Evolutionary conservation across 2,329 filamentous ascomycete species (phyloP).

Genomic region (Fusarium sp.): DNA sequence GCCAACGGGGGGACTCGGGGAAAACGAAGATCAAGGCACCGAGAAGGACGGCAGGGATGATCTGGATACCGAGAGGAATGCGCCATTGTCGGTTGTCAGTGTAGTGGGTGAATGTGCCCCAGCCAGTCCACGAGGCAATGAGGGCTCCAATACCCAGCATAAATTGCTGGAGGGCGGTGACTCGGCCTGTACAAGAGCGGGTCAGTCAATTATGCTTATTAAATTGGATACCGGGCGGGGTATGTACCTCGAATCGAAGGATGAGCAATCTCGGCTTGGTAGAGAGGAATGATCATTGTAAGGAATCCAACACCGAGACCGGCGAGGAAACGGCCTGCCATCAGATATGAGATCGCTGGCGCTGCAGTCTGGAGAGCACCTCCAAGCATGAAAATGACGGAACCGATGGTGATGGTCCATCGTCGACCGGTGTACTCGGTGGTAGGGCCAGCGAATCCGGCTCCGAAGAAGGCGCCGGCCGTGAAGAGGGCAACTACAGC

Average conservation of each 20-base stretch:
- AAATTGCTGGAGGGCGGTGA: slow-evolving; percentile 83
- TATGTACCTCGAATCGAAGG: slow-evolving; percentile 73
- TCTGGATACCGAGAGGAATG: slow-evolving; percentile 39
- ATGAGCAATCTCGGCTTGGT: slow-evolving; percentile 84
- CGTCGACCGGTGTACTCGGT: slow-evolving; percentile 73
- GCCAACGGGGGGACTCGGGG: slow-evolving; percentile 47
- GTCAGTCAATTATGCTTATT: background rate
- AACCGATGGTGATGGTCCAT: slow-evolving; percentile 79
- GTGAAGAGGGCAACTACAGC: slow-evolving; percentile 79
- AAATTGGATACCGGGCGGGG: background rate
- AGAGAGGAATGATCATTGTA: slow-evolving; percentile 66
- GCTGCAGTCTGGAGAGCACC: slow-evolving; percentile 81
- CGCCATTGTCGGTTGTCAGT: slow-evolving; percentile 33
- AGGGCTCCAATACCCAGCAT: slow-evolving; percentile 83
- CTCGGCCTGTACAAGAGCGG: slow-evolving; percentile 62
- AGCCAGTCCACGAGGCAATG: slow-evolving; percentile 55
- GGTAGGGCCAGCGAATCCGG: slow-evolving; percentile 73
- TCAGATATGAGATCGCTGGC: slow-evolving; percentile 69
- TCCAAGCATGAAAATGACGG: slow-evolving; percentile 78
- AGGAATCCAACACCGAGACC: slow-evolving; percentile 66
- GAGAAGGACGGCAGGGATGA: slow-evolving; percentile 32
- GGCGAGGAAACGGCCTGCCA: slow-evolving; percentile 77
- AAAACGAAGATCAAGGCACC: slow-evolving; percentile 41
- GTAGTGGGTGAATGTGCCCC: slow-evolving; percentile 23
- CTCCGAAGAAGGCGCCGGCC: slow-evolving; percentile 79